Evolutionary conservation across 1,284 basidiomycete species (phyloP).

Genomic region (Meripilus lineatus): DNA sequence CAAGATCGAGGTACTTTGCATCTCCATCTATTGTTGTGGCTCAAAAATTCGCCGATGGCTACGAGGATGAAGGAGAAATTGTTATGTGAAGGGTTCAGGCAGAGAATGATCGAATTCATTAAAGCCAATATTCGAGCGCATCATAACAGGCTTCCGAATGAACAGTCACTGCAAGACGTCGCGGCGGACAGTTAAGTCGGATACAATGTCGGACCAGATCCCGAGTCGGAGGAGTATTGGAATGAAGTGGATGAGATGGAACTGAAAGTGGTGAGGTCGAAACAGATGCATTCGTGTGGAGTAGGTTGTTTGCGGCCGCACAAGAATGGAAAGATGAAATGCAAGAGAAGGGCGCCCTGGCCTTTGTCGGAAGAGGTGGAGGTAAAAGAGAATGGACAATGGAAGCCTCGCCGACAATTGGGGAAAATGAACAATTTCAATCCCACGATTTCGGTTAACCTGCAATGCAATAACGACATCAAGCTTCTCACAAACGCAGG

Average conservation of each 20-base stretch:
- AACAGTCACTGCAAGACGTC: slow-evolving; percentile 10
- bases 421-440: slow-evolving; percentile 26
- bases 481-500: slow-evolving; percentile 30
- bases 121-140: slow-evolving; percentile 24
- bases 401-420: slow-evolving; percentile 18
- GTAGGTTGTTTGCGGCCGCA: slow-evolving; percentile 18
- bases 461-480: slow-evolving; percentile 30
- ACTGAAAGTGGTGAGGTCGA: slow-evolving; percentile 14
- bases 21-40: slow-evolving; percentile 26
- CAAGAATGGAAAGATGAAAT: slow-evolving; percentile 18
- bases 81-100: slow-evolving; percentile 20
- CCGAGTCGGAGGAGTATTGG: slow-evolving; percentile 8
- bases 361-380: slow-evolving; percentile 13
- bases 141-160: slow-evolving; percentile 14
- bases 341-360: slow-evolving; percentile 35
- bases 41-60: slow-evolving; percentile 21
- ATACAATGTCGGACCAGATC: slow-evolving; percentile 18
- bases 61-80: slow-evolving; percentile 23
- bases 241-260: slow-evolving; percentile 9
- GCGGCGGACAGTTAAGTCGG: slow-evolving; percentile 18
- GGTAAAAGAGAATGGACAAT: slow-evolving; percentile 19
- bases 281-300: slow-evolving; percentile 30
- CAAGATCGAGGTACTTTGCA: slow-evolving; percentile 28
- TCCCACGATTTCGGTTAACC: slow-evolving; percentile 19
- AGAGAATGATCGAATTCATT: slow-evolving; percentile 23